phyloP scores from a whole-genome alignment of 225 moss, liverwort and hornwort genomes.

The Lunularia cruciata region DNA sequence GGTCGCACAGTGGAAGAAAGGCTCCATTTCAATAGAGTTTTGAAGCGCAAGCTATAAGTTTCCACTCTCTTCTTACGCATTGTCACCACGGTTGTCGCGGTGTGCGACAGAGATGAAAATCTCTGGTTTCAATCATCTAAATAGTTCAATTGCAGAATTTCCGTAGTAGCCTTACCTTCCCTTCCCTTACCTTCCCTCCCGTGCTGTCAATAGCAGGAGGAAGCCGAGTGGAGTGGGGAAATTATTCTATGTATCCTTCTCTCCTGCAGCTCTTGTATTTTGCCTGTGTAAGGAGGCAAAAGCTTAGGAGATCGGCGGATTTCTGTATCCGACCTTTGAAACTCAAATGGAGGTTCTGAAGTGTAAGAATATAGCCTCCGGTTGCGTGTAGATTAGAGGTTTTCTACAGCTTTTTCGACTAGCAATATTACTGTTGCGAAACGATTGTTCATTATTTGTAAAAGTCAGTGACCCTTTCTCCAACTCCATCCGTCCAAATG shows the following conservation, averaged over 20 bases:
- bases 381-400: slow-evolving; percentile 8
- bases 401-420: not conserved
- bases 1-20: not conserved
- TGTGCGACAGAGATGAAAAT: slow-evolving; percentile 9
- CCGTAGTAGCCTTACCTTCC: not conserved
- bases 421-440: not conserved
- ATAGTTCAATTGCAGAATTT: slow-evolving; percentile 3
- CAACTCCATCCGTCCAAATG: too few relatives aligned
- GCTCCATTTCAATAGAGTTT: not conserved
- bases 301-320: not conserved
- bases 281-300: not conserved
- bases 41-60: not conserved
- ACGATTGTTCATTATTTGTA: slow-evolving; percentile 13
- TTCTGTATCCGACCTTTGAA: not conserved
- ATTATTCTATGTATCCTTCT: not conserved
- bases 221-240: not conserved
- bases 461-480: slow-evolving; percentile 17
- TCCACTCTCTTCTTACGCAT: not conserved
- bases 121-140: not conserved
- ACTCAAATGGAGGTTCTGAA: not conserved
- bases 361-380: not conserved
- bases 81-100: not conserved
- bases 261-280: slow-evolving; percentile 2
- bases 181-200: slow-evolving; percentile 6
- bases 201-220: not conserved